Evolutionary conservation across 768 basidiomycete genomes (phyloP).

Genomic region (Boletus huronensis): DNA sequence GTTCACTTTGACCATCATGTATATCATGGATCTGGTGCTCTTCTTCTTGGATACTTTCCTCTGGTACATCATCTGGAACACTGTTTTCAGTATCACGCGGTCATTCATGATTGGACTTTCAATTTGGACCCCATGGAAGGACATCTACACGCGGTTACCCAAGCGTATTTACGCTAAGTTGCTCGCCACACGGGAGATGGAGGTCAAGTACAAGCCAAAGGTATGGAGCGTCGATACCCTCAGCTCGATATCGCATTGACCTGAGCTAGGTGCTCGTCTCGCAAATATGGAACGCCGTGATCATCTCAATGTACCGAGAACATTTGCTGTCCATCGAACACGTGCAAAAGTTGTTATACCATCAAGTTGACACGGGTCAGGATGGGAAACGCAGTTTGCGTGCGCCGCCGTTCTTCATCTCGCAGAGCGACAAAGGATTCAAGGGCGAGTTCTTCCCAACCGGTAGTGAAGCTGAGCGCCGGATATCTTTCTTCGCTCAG

Average conservation of each 20-base stretch:
- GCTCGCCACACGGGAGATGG: constrained; percentile 92
- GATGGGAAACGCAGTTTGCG: constrained; percentile 89
- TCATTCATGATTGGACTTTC: constrained; percentile 90
- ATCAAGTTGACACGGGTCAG: constrained; percentile 83
- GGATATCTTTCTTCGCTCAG: constrained; percentile 99
- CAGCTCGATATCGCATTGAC: background rate
- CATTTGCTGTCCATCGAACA: constrained; percentile 98
- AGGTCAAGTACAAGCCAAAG: constrained; percentile 99
- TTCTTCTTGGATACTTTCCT: constrained; percentile 99
- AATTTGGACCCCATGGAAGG: constrained; percentile 99
- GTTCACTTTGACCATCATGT: constrained; percentile 97
- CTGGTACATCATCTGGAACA: constrained; percentile 99
- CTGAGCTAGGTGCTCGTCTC: constrained; percentile 82
- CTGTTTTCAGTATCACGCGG: constrained; percentile 83
- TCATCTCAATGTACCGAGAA: constrained; percentile 99
- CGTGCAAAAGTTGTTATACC: constrained; percentile 96
- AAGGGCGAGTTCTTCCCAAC: constrained; percentile 90
- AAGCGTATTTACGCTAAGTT: constrained; percentile 97
- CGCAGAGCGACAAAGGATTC: constrained; percentile 84
- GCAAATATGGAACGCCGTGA: constrained; percentile 99
- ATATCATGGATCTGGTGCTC: constrained; percentile 93
- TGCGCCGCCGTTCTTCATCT: constrained; percentile 97
- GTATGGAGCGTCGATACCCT: constrained; percentile 38
- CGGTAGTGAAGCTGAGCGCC: constrained; percentile 92
- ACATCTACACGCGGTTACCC: constrained; percentile 92